Base-by-base conservation (phyloP, 176 grass and related monocot genomes). In the Poa annua region DNA sequence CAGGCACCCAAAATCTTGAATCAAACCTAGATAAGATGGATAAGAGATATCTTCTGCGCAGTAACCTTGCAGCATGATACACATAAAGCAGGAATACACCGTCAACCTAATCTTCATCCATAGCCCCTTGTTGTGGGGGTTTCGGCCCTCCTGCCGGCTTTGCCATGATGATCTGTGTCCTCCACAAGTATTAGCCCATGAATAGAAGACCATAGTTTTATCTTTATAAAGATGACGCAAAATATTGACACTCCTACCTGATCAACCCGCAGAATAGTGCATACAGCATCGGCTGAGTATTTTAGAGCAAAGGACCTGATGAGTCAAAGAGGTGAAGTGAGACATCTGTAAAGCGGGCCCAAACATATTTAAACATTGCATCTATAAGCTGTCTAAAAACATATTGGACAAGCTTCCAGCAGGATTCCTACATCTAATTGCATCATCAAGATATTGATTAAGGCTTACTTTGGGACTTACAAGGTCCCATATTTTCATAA, bases 401-500 rank as follows among this genome's bases (percentile, higher is more conserved):
- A 66, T 24, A 25, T 15, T 12, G 62, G 15, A 34, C 10, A 13
- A 20, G 48, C 20, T 68, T 63, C 59, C 64, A 25, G 68, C 60
- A 66, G 19, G 19, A 59, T 59, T 63, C 21, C 29, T 25, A 64
- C 12, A 78, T 78, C 12, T 62, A 51, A 53, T 71, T 1, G 29
- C n/a, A 35, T 67, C 4, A 39, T 67, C 4, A 39, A 45, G 15
- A 74, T 44, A 8, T 56, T 49, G 21, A 65, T 24, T 10, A n/a
- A 33, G 2, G 60, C 92, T 93, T 84, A 95, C 96, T 98, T 98
- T 85, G 96, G 91, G 26, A 98, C 38, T 14, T 92, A 91, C 8
- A 42, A 98, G 96, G 51, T 93, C 96, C 96, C 96, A 95, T 82
- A 98, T 88, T 85, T 88, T 93, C 48, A 93, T 80, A 51, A 61